These are phyloP conservation scores for Gastrodia elata DNA, from an alignment of 106 monocot genomes.

Conservation along the genomic window DNA sequence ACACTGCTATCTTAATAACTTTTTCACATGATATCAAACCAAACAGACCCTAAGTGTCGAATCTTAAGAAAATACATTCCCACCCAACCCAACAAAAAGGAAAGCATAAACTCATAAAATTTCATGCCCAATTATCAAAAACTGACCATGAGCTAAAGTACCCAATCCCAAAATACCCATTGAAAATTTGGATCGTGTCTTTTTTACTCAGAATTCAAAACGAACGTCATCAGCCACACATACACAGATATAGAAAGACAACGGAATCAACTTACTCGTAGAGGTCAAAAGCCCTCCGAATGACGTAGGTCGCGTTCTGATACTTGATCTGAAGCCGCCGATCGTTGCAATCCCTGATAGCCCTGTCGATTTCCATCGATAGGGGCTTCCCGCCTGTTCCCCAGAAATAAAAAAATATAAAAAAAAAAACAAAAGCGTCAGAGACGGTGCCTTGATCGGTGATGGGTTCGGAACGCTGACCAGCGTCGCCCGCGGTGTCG, in stretches of 20 bases:
- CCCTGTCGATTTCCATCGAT: constrained; percentile 88
- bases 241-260: background rate
- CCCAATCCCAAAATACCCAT: background rate
- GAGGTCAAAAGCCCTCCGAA: constrained; percentile 87
- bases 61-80: background rate
- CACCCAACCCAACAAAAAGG: background rate
- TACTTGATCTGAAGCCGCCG: constrained; percentile 91
- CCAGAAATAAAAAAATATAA: too few species aligned
- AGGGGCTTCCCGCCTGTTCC: background rate
- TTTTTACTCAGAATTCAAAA: background rate
- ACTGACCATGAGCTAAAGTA: background rate
- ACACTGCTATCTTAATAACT: too few species aligned
- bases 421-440: background rate
- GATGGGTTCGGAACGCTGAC: background rate
- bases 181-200: too few species aligned
- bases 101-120: background rate
- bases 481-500: too few species aligned
- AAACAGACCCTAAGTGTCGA: too few species aligned
- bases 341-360: constrained; percentile 61
- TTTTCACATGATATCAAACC: too few species aligned
- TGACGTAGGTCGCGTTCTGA: constrained; percentile 70
- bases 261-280: constrained; percentile 45
- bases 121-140: background rate
- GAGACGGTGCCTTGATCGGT: background rate
- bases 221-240: background rate